These are phyloP conservation scores for Penicillium sp. DNA, from an alignment of 2,329 filamentous ascomycete species.

Conservation along the genomic window DNA sequence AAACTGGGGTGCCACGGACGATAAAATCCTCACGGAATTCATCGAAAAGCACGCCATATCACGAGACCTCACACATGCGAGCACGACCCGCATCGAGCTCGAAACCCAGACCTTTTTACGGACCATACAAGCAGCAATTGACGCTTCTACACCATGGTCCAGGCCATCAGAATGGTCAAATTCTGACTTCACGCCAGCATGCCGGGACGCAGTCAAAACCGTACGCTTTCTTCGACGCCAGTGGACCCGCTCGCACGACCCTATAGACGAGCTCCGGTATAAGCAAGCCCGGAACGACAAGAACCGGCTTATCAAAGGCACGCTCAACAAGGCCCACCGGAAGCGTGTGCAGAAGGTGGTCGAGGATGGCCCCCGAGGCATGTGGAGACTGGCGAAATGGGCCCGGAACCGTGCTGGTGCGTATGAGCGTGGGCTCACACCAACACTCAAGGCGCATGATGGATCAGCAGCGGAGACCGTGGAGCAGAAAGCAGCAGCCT, in stretches of 20 bases:
- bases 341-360: not conserved
- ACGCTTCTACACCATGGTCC: not conserved
- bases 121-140: not conserved
- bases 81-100: not conserved
- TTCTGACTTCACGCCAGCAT: not conserved
- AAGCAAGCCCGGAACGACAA: not conserved
- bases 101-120: not conserved
- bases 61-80: too few species aligned
- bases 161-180: not conserved
- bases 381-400: not conserved
- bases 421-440: not conserved
- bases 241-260: not conserved
- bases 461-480: not conserved
- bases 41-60: too few species aligned
- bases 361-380: not conserved
- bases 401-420: not conserved
- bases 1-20: too few species aligned
- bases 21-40: too few species aligned
- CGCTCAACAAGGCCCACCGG: not conserved
- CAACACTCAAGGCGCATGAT: not conserved
- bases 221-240: fast-evolving
- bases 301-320: not conserved
- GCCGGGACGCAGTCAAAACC: not conserved
- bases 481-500: not conserved
- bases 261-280: not conserved